These are phyloP conservation scores for Trametes versicolor DNA, from an alignment of 1,284 basidiomycete species.

Conservation along the genomic window DNA sequence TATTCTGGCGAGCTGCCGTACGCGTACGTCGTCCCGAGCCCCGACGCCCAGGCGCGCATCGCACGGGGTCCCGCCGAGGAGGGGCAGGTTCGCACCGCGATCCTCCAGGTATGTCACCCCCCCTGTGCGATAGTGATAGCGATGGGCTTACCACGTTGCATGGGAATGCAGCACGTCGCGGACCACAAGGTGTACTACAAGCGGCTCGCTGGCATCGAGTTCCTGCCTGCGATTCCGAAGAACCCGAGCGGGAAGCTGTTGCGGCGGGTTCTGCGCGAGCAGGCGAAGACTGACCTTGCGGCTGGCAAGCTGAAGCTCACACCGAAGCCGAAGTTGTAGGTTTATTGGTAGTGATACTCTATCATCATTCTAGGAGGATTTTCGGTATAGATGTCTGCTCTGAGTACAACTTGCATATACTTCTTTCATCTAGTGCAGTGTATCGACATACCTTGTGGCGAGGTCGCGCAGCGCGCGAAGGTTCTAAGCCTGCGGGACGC, in stretches of 20 bases:
- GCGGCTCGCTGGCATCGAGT: conserved; percentile 70
- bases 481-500: too few relatives aligned
- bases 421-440: too few relatives aligned
- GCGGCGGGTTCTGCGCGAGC: conserved; percentile 63
- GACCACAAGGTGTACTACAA: conserved; percentile 80
- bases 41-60: conserved; percentile 47
- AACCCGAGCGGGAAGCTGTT: conserved; percentile 78
- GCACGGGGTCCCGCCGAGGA: conserved; percentile 21
- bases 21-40: conserved; percentile 72
- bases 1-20: conserved; percentile 83
- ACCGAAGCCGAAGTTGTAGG: conserved; percentile 14
- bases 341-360: too few relatives aligned
- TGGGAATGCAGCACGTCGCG: conserved; percentile 80
- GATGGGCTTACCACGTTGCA: too few relatives aligned
- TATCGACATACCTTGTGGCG: too few relatives aligned
- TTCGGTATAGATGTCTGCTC: too few relatives aligned
- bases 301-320: conserved; percentile 19
- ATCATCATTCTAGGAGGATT: too few relatives aligned
- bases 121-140: too few relatives aligned
- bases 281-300: conserved; percentile 45
- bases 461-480: too few relatives aligned
- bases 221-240: conserved; percentile 76
- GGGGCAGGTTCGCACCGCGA: conserved; percentile 25
- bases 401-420: too few relatives aligned
- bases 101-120: conserved; percentile 47